phyloP scores from a whole-genome alignment of 495 filamentous ascomycete species.

The Margaritispora aquatica region DNA sequence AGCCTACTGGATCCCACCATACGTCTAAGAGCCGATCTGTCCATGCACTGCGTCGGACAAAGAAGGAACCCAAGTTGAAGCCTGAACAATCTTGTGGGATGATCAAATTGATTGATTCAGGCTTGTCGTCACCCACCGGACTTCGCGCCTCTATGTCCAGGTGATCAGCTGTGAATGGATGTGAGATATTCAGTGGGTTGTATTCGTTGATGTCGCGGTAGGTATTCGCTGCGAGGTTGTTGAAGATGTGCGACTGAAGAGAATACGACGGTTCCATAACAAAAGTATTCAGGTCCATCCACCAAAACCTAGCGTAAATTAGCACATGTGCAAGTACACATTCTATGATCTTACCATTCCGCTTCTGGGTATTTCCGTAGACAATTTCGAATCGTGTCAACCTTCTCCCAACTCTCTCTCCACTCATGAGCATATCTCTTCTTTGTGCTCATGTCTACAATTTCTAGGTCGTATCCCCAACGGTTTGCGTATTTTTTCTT shows the following conservation, averaged over 20 bases:
- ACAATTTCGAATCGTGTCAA: slow-evolving; percentile 85
- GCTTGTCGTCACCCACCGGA: slow-evolving; percentile 64
- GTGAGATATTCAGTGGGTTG: slow-evolving; percentile 91
- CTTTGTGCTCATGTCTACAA: slow-evolving; percentile 97
- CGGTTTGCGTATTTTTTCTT: slow-evolving; percentile 79
- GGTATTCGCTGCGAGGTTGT: slow-evolving; percentile 61
- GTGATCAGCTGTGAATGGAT: slow-evolving; percentile 64
- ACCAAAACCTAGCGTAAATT: slow-evolving; percentile 78
- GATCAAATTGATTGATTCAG: slow-evolving; percentile 75
- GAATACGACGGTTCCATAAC: slow-evolving; percentile 96
- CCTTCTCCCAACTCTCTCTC: slow-evolving; percentile 99
- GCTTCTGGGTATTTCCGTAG: slow-evolving; percentile 92
- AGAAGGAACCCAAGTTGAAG: slow-evolving; percentile 97
- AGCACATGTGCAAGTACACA: slow-evolving; percentile 17
- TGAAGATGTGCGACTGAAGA: slow-evolving; percentile 85
- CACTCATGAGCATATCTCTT: slow-evolving; percentile 98
- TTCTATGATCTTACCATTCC: slow-evolving; percentile 65
- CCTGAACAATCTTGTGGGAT: slow-evolving; percentile 91
- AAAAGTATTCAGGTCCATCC: slow-evolving; percentile 96
- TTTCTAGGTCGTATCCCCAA: slow-evolving; percentile 95
- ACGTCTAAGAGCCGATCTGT: slow-evolving; percentile 88
- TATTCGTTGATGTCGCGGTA: slow-evolving; percentile 97
- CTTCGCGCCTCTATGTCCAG: slow-evolving; percentile 70
- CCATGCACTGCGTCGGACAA: slow-evolving; percentile 78
- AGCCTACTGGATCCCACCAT: slow-evolving; percentile 98